phyloP scores from a whole-genome alignment of 75 land plant genomes.

The Cupressus sempervirens region DNA sequence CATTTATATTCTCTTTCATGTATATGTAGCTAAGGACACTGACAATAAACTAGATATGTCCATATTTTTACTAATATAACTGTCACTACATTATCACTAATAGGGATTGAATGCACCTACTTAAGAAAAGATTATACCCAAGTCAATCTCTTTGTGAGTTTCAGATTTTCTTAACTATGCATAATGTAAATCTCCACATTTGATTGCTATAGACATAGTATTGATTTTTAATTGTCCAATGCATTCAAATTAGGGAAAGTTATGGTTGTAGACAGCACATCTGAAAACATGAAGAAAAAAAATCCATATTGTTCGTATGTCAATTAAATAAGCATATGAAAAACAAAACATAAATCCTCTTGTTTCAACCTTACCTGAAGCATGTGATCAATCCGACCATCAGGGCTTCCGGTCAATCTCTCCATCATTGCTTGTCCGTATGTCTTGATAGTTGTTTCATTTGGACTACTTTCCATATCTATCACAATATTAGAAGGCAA shows the following conservation, averaged over 20 bases:
- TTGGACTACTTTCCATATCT: slow-evolving; percentile 20
- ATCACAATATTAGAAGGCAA: not conserved
- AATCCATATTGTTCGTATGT: not conserved
- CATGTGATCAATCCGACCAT: slow-evolving; percentile 84
- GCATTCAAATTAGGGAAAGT: not conserved
- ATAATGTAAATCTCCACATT: not conserved
- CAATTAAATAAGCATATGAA: not conserved
- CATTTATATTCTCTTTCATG: not conserved
- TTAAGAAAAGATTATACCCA: not conserved
- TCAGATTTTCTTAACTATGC: not conserved
- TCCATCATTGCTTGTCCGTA: slow-evolving; percentile 86
- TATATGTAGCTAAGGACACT: not conserved
- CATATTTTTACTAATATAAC: not conserved
- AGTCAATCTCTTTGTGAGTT: not conserved
- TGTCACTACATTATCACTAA: not conserved
- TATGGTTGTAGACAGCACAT: not conserved
- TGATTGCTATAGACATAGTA: not conserved
- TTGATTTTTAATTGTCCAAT: not conserved
- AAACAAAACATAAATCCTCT: not conserved
- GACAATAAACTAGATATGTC: not conserved
- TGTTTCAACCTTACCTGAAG: slow-evolving; percentile 57
- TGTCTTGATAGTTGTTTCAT: slow-evolving; percentile 50
- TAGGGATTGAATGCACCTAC: not conserved
- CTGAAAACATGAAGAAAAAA: not conserved
- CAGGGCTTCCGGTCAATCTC: slow-evolving; percentile 69